A percentile compares a stretch with the other conserved stretches of the same genome.
Conservation (phyloP, 164 flowering plant species). For the Aristolochia contorta region DNA sequence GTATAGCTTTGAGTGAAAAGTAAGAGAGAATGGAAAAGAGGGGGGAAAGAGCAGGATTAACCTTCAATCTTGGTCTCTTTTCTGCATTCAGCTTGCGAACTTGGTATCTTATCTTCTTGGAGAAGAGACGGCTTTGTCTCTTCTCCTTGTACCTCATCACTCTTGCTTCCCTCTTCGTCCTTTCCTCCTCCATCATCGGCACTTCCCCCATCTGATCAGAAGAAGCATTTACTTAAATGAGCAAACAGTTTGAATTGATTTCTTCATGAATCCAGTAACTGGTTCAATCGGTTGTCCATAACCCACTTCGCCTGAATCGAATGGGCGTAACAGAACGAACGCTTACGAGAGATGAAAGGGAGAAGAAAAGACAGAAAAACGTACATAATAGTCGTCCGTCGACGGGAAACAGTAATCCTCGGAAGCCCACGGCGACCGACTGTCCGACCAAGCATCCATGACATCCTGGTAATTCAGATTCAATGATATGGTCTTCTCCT, state of each 20-base stretch:
- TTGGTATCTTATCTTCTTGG: conserved; percentile 69
- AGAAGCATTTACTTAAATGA: too few species aligned
- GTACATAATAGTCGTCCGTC: conserved; percentile 24
- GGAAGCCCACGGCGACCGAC: conserved; percentile 42
- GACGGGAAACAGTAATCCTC: conserved; percentile 14
- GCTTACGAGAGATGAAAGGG: too few species aligned
- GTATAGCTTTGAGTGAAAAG: not conserved
- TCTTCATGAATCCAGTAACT: too few species aligned
- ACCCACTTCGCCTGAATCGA: too few species aligned
- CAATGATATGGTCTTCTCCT: conserved; percentile 22
- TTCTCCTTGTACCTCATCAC: conserved; percentile 67
- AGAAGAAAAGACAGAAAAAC: conserved; percentile 7
- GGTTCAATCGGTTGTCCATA: too few species aligned
- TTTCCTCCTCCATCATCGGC: conserved; percentile 45
- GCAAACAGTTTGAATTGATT: too few species aligned
- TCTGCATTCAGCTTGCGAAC: conserved; percentile 79
- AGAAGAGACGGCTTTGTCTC: conserved; percentile 50
- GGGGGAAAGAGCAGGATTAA: conserved; percentile 1
- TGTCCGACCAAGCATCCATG: conserved; percentile 55
- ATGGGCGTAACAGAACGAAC: too few species aligned
- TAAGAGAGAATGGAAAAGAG: not conserved
- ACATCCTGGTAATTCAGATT: conserved; percentile 55
- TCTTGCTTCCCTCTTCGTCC: conserved; percentile 53
- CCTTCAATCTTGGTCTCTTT: conserved; percentile 65
- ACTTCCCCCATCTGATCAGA: conserved; percentile 41